Evolutionary conservation across 768 basidiomycete species (phyloP), one percentile per base, ranked within the genome.

Genomic region (Dentipellis sp.): DNA sequence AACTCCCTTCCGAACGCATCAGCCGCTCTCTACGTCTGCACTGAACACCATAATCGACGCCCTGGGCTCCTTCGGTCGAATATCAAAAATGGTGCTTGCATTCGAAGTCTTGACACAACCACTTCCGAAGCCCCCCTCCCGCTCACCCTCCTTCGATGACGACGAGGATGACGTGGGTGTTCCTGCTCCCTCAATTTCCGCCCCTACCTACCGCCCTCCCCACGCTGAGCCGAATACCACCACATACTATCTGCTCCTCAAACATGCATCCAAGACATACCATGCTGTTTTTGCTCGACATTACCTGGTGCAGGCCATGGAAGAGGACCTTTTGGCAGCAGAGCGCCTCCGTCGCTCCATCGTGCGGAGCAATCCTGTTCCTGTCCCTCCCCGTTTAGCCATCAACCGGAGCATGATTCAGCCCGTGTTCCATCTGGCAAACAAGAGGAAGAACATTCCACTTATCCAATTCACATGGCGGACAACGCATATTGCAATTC

Each of bases 21-120:
- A 58, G 29, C 56, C 59, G 4, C 56, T 62, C 22, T 81, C 85
- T 14, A 83, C 81, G 7, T 66, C 78, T 17, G 80, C 85, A 1
- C 78, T 93, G 40, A 89, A 90, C 68, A 86, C 83, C 16, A 80
- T 81, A 48, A 70, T 93, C 59, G 85, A 89, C 56, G 75, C 83
- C 63, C 76, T 90, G 9, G 88, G 88, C 12, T 76, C 77, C 9
- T 63, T 75, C 16, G 77, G 80, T 11, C 70, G 83, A 53, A 68
- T 87, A 39, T 81, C 86, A 4, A 82, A 79, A 61, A 76, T 92
- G 65, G 77, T 91, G 5, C 80, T 82, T 63, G 77, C 84, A 1
- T 92, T 91, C 63, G 90, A 91, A 62, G 82, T 87, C 29, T 79
- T 91, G 56, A 88, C 89, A 0, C 76, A 82, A 50, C 86, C 87